Evolutionary conservation across 108 stramenopile species (phyloP).

Genomic region (Heterococcus sp.): DNA sequence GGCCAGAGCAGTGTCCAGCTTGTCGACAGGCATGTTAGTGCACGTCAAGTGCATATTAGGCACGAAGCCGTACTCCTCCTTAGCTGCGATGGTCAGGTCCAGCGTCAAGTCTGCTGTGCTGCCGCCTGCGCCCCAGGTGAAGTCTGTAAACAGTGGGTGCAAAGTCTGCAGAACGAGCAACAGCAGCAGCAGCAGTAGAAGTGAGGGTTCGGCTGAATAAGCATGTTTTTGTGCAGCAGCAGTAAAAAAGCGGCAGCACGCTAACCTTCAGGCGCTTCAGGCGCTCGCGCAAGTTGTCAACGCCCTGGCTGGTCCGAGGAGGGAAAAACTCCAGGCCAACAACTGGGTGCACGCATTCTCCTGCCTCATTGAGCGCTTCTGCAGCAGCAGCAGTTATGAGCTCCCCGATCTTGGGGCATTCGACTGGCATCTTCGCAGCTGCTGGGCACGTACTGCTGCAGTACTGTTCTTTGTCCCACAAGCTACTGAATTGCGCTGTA

Average conservation of each 20-base stretch:
- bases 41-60: constrained; percentile 99
- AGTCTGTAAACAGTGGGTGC: constrained; percentile 85
- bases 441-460: no score
- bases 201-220: neutral
- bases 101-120: constrained; percentile 92
- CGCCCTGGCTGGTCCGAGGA: constrained; percentile 74
- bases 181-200: neutral
- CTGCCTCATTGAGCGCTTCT: constrained; percentile 14
- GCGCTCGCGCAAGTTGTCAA: constrained; percentile 86
- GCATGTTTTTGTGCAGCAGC: neutral
- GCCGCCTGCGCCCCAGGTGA: constrained; percentile 99
- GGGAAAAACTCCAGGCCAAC: constrained; percentile 97
- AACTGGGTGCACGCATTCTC: constrained; percentile 53
- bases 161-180: neutral
- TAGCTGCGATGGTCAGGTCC: constrained; percentile 72
- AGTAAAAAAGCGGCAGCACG: neutral
- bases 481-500: no score
- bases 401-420: constrained; percentile 40
- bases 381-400: constrained; percentile 10
- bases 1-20: constrained; percentile 67
- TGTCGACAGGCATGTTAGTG: constrained; percentile 94
- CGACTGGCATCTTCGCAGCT: no score
- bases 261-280: constrained; percentile 72
- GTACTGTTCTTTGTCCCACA: no score
- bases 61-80: constrained; percentile 69